Evolutionary conservation across 2,329 filamentous ascomycete species (phyloP).

Genomic region (Neurospora sp.): DNA sequence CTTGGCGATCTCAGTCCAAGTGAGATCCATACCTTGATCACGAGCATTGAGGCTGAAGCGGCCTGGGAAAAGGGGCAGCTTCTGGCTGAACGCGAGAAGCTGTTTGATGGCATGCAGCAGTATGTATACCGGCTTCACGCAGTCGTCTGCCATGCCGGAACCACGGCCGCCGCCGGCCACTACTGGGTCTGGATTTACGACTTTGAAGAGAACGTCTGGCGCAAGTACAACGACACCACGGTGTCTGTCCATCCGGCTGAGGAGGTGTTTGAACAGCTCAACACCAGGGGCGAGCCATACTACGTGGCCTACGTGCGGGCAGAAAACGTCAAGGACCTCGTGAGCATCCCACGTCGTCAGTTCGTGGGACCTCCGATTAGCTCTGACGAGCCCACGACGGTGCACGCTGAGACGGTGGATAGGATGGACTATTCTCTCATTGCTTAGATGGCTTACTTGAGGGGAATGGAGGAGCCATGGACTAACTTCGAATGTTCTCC

Average conservation of each 20-base stretch:
- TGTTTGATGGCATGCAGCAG: constrained; percentile 54
- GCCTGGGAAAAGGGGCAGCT: constrained; percentile 14
- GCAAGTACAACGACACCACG: constrained; percentile 84
- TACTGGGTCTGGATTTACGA: constrained; percentile 98
- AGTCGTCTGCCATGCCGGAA: constrained; percentile 81
- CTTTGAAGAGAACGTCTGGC: constrained; percentile 72
- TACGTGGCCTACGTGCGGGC: constrained; percentile 26
- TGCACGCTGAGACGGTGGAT: background rate
- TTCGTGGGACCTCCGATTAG: background rate
- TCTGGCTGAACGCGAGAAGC: constrained; percentile 28
- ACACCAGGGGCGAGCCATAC: constrained; percentile 58
- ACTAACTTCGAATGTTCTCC: background rate
- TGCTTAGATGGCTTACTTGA: background rate
- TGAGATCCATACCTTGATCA: background rate
- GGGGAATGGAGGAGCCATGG: background rate
- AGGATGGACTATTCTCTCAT: background rate
- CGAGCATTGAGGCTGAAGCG: constrained; percentile 23
- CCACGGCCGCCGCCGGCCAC: constrained; percentile 60
- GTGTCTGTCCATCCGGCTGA: constrained; percentile 60
- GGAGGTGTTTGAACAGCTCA: constrained; percentile 64
- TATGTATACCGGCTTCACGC: constrained; percentile 78
- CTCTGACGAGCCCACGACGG: background rate
- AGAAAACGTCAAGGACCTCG: constrained; percentile 18
- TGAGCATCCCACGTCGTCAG: constrained; percentile 17
- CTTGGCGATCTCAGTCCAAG: background rate